Percentiles rank a stretch among this genome's conserved stretches.
Conservation (phyloP, 1,139 yeast species). For the Yueomyces sp. region DNA sequence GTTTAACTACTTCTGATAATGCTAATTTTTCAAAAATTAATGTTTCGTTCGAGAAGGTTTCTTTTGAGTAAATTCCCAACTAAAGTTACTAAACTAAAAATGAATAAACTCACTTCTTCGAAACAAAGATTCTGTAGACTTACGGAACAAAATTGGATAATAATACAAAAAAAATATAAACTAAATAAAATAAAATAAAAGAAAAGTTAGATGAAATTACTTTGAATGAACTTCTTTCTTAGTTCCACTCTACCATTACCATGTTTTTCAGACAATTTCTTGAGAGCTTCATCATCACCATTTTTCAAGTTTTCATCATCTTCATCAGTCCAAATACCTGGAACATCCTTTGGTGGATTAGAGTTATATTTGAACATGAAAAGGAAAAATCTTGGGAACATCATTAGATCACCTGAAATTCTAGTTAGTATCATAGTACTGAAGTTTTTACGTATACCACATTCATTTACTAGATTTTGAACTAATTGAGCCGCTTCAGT, state of each 20-base stretch:
- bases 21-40: no score
- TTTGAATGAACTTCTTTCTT: constrained; percentile 28
- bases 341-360: constrained; percentile 31
- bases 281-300: constrained; percentile 23
- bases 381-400: constrained; percentile 33
- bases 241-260: constrained; percentile 29
- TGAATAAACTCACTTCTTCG: no score
- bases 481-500: constrained; percentile 34
- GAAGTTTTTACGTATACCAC: constrained; percentile 35
- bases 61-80: no score
- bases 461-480: constrained; percentile 30
- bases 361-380: constrained; percentile 32
- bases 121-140: no score
- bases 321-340: constrained; percentile 39
- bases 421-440: constrained; percentile 35
- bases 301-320: constrained; percentile 30
- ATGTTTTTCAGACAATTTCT: constrained; percentile 25
- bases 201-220: constrained; percentile 19
- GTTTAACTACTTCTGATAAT: no score
- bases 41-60: no score
- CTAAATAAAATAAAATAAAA: neutral
- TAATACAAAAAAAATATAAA: neutral
- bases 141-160: no score
- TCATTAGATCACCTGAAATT: constrained; percentile 36
- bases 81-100: no score